Percentiles rank a stretch among this genome's conserved stretches.
These are phyloP conservation scores for Salix purpurea DNA, from an alignment of 345 rosid species.

Conservation along the genomic window DNA sequence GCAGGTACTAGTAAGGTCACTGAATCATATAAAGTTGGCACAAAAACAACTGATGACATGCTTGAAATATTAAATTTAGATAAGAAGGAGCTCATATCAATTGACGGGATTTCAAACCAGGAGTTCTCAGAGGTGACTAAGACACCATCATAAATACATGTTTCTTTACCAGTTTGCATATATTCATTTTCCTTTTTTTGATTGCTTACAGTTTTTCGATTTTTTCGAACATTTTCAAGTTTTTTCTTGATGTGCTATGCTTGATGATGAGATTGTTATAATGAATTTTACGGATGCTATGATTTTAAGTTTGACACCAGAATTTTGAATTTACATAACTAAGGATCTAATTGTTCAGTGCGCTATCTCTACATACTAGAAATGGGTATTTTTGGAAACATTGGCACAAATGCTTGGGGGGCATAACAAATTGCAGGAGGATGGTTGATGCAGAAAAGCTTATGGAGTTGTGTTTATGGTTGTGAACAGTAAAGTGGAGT, in stretches of 20 bases:
- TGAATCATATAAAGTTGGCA: slow-evolving; percentile 62
- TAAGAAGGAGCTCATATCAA: slow-evolving; percentile 66
- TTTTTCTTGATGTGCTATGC: too few relatives aligned
- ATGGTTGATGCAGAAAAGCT: too few relatives aligned
- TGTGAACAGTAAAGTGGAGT: too few relatives aligned
- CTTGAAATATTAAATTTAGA: slow-evolving; percentile 70
- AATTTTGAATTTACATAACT: not conserved
- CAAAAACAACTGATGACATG: slow-evolving; percentile 49
- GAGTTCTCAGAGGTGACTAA: slow-evolving; percentile 78
- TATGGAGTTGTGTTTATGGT: too few relatives aligned
- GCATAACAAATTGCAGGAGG: too few relatives aligned
- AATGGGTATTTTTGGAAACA: not conserved
- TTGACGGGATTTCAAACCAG: slow-evolving; percentile 74
- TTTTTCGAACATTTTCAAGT: too few relatives aligned
- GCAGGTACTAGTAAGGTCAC: slow-evolving; percentile 62
- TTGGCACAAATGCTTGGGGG: not conserved
- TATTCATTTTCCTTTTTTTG: not conserved
- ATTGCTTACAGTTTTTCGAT: not conserved
- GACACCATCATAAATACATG: not conserved
- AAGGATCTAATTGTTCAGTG: not conserved
- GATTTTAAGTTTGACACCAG: not conserved
- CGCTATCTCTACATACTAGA: not conserved
- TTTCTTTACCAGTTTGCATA: not conserved
- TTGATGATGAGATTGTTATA: not conserved
- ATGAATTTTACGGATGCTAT: too few relatives aligned